Base-by-base conservation (phyloP, 164 flowering plant genomes). In the Kingdonia uniflora region DNA sequence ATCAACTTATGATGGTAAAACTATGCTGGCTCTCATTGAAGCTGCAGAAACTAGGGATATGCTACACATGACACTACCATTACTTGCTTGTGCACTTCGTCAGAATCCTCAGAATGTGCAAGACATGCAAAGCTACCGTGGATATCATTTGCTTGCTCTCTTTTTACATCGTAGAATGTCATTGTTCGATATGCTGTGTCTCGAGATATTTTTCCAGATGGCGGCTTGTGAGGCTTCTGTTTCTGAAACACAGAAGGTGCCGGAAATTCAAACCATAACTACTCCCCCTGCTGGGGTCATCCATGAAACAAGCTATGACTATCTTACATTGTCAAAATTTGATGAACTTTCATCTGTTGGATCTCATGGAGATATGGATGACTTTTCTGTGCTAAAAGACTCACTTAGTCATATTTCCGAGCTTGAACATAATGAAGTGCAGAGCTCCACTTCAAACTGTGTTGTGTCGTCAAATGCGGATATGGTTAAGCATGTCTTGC, bases 181-280 rank as follows among this genome's bases (percentile, higher is more conserved):
- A 46, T 63, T 89, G 65, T 87, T 94, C 67, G 96, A 94, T 72
- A 87, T 87, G 96, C 92, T 76, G 53, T 80, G 71, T 54, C 96
- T 94, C 59, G 97, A 94, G 68, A 87, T 89, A 53, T 94, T 94
- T 70, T 94, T 87, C 69, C 84, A 94, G 68, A 89, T 94, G 72
- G 97, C 99, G 64, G 99, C 99, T 53, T 89, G 99, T 54, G 94
- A 89, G 74, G 99, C 97, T 58, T 89, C 95, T 57, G 84, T 94
- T 60, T 76, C 95, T 68, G 96, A 87, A 68, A 92, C 96, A 55
- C 82, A 76, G 67, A 85, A 76, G 69, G 48, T 73, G 45, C 70
- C 53, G 52, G 62, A 45, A 51, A 55, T 56, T 64, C 80, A 65
- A 11, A 54, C 53, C 42, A 48, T 42, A 23, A 49, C 35, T 29